Evolutionary conservation across 805 yeast genomes (phyloP), one percentile per base, ranked within the genome.

Genomic region (Schwanniomyces vanrijiae): DNA sequence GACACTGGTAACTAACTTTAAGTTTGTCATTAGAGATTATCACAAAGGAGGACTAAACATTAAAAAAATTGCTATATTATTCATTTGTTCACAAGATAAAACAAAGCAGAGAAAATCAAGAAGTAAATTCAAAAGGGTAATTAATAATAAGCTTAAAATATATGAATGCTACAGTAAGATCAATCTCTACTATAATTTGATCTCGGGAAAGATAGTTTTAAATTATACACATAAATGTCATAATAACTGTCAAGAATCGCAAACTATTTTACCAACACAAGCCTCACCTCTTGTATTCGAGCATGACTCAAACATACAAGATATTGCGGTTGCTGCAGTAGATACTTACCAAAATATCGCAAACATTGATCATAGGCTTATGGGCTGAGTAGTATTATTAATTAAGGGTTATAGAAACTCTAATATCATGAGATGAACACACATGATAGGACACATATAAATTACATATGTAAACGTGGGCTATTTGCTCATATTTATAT

Each of bases 21-120:
- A 42, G 42, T 42, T 45, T 29, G 40, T 43, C n/a, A 45, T 41
- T 9, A 20, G 48, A 22, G 48, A 45, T 26, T 45, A 40, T 34
- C 48, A 45, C 38, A 45, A 45, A 18, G 48, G 48, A 8, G 48
- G 48, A 8, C 20, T 37, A 9, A 41, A 45, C 11, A 45, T 43
- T 7, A 45, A 45, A 31, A 40, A 42, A 24, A 42, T 45, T 18
- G 24, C 48, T 19, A 40, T 45, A 21, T n/a, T 45, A 39, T 45
- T 45, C 28, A 37, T 45, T 5, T 45, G 48, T 18, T 37, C 44
- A 13, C 48, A 45, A 38, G 48, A 45, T 22, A 45, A 37, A 24
- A 42, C 45, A 6, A 45, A 24, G 35, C 42, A 45, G 28, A 43
- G 48, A 37, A 45, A 45, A 22, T 45, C 48, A 5, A 31, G 48